Evolutionary conservation across 345 rosid species (phyloP), one percentile per base, ranked within the genome.

Genomic region (Pistacia vera): DNA sequence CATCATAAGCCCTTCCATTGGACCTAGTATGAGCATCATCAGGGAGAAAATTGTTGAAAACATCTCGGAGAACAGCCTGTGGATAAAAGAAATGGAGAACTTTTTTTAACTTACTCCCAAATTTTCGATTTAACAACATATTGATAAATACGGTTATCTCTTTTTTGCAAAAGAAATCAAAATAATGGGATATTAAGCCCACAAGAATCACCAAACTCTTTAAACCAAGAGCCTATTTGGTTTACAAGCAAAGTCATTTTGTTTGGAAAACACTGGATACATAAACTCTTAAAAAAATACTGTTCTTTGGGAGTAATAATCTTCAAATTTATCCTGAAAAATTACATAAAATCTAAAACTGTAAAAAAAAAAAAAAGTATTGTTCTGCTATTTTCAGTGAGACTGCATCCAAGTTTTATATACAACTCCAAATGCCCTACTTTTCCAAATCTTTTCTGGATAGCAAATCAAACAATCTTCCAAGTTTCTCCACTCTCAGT

Each of bases 1-100:
- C 71, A 96, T 98, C 91, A 52, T 97, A 95, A 85, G 92, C 90
- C 85, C 97, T 92, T 71, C 99, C 98, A 60, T 81, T 96, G 79
- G 87, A 90, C 83, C 91, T 86, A 41, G 84, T 87, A 79, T 93
- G 99, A 76, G 76, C 86, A 87, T 96, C 98, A 78, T 87, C 90
- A 11, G 99, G 99, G 52, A 93, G 88, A 78, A 88, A 87, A 72
- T 80, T 83, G 48, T 90, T 86, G 75, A 96, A 89, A 63, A 91
- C 82, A 11, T 90, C 92, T 75, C 89, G 87, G 14, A 93, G 98
- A 73, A 96, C 89, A 75, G 95, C 98, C 99, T 93, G 73, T 28
- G 51, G n/a, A 78, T 60, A 62, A 72, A 69, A 63, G 33, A 36
- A 68, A 55, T 38, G 70, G 71, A 66, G 0, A 62, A 12, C 46